Evolutionary conservation across 129 eudicot species (phyloP).

Genomic region (Chrysanthemum seticuspe): DNA sequence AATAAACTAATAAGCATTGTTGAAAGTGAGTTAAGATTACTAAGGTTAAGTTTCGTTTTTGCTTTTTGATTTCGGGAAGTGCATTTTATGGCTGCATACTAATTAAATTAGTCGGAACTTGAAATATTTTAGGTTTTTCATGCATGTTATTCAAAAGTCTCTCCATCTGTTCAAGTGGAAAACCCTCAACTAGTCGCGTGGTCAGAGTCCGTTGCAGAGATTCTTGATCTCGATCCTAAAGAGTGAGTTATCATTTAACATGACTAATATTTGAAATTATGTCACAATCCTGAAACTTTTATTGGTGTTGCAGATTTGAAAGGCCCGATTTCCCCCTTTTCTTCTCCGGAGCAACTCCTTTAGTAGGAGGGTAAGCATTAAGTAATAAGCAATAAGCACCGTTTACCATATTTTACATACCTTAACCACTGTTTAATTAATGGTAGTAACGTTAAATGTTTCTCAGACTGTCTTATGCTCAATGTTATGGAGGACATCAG

Average conservation of each 20-base stretch:
- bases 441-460: neutral
- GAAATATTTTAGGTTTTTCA: constrained; percentile 60
- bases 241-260: constrained; percentile 49
- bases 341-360: constrained; percentile 83
- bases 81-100: neutral
- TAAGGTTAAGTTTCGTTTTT: neutral
- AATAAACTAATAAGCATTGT: no score
- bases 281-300: constrained; percentile 4
- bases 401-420: no score
- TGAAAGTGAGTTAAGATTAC: no score
- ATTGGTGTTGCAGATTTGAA: constrained; percentile 56
- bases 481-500: constrained; percentile 98
- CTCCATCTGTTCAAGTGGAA: constrained; percentile 91
- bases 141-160: constrained; percentile 87
- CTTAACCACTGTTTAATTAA: neutral
- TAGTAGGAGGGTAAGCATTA: constrained; percentile 73
- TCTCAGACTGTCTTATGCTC: constrained; percentile 79
- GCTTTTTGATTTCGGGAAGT: neutral
- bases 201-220: constrained; percentile 85
- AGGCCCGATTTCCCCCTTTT: constrained; percentile 78
- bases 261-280: neutral
- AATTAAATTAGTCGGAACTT: neutral
- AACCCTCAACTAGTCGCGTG: constrained; percentile 90
- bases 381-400: neutral
- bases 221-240: constrained; percentile 80